Base-by-base conservation (phyloP, 768 basidiomycete species). In the Naganishia friedmannii region DNA sequence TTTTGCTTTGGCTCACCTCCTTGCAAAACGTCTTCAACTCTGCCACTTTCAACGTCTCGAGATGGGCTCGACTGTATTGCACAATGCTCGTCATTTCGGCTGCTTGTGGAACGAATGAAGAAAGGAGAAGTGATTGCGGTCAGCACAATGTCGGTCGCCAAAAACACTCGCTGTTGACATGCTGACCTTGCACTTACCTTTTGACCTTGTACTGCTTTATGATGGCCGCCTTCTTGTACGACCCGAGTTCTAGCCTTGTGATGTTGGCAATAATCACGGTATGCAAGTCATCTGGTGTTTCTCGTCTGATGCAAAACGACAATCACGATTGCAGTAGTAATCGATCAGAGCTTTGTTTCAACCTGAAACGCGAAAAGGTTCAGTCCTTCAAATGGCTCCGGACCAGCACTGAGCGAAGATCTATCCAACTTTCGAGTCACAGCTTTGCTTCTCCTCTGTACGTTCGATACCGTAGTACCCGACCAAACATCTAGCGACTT, bases 261-360 rank as follows among this genome's bases (percentile, higher is more conserved):
- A n/a, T n/a, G n/a, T n/a, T n/a, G n/a, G n/a, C n/a, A n/a, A n/a
- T n/a, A n/a, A n/a, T n/a, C n/a, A n/a, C n/a, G n/a, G n/a, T n/a
- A n/a, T n/a, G n/a, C n/a, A n/a, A n/a, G 45, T 17, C 45, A 17
- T 46, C 17, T 15, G 45, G 21, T 46, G 45, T 46, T 15, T 37
- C 45, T 46, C 13, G 45, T 17, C 45, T 5, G 4, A n/a, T n/a
- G n/a, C n/a, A n/a, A n/a, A n/a, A n/a, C n/a, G n/a, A n/a, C n/a
- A n/a, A n/a, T n/a, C n/a, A n/a, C n/a, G n/a, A 51, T 51, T 26
- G 7, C 48, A 21, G 7, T 7, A n/a, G 48, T 21, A 3, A n/a
- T 51, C n/a, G 48, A 51, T n/a, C 48, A 51, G 23, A n/a, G 48
- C n/a, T 26, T 51, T 51, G 48, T 51, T 26, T 51, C 48, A 51